phyloP scores from a whole-genome alignment of 2,329 filamentous ascomycete genomes.

The Polychaeton citri region DNA sequence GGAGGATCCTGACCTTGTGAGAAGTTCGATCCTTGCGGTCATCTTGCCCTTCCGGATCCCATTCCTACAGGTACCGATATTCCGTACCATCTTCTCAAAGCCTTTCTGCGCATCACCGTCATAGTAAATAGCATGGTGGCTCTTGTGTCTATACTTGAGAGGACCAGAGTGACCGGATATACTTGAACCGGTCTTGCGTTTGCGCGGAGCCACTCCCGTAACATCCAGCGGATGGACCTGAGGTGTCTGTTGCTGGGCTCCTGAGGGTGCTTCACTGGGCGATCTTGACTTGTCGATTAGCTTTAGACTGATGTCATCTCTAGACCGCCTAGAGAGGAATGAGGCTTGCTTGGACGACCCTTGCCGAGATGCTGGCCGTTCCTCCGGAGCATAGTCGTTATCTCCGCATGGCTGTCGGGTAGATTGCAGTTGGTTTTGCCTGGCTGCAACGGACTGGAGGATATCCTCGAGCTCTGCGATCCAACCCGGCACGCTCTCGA shows the following conservation, averaged over 20 bases:
- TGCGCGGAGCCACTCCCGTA: conserved; percentile 19
- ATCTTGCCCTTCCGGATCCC: conserved; percentile 78
- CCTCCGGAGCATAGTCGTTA: conserved; percentile 9
- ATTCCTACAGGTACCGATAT: conserved; percentile 68
- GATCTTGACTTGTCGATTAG: too few species aligned
- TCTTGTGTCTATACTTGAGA: conserved; percentile 53
- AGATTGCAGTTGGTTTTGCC: conserved; percentile 9
- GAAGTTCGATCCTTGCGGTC: conserved; percentile 55
- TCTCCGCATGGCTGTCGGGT: background rate
- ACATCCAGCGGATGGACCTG: conserved; percentile 11
- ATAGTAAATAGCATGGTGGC: conserved; percentile 80
- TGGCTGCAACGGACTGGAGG: conserved; percentile 10
- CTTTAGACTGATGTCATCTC: background rate
- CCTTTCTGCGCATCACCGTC: conserved; percentile 74
- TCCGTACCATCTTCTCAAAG: conserved; percentile 71
- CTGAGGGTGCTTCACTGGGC: too few species aligned
- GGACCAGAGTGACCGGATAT: conserved; percentile 27
- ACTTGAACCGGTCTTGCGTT: conserved; percentile 31
- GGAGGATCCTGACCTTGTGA: conserved; percentile 23
- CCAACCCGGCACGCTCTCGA: conserved; percentile 19
- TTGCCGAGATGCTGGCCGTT: background rate
- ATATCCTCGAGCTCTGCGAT: conserved; percentile 19
- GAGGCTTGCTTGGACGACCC: conserved; percentile 13
- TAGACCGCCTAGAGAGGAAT: conserved; percentile 6
- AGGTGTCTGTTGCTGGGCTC: background rate